Percentiles rank a stretch among this genome's conserved stretches.
phyloP scores from a whole-genome alignment of 306 rosid genomes.

The Acacia confusa region DNA sequence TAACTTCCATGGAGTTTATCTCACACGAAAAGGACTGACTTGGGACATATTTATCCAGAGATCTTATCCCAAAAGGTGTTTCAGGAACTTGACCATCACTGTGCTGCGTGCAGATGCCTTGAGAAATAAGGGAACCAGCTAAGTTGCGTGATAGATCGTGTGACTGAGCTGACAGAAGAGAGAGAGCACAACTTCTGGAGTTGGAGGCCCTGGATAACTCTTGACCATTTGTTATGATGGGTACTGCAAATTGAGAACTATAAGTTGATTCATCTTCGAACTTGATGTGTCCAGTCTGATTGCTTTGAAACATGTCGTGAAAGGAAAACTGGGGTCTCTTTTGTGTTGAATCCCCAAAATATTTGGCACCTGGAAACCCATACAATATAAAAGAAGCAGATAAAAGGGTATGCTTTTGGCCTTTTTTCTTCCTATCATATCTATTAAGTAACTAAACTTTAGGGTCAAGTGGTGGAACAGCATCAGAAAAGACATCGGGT shows the following conservation, averaged over 20 bases:
- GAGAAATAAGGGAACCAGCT: conserved; percentile 36
- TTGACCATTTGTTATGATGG: conserved; percentile 38
- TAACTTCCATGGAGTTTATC: conserved; percentile 39
- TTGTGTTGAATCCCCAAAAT: conserved; percentile 44
- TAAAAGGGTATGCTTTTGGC: background rate
- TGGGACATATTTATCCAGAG: conserved; percentile 36
- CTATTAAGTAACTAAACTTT: background rate
- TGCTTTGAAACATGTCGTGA: conserved; percentile 53
- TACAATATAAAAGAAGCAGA: conserved; percentile 18
- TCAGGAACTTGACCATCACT: conserved; percentile 39
- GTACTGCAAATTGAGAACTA: conserved; percentile 40
- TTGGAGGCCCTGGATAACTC: conserved; percentile 40
- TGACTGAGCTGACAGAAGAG: conserved; percentile 90
- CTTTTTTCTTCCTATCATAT: background rate
- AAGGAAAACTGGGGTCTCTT: conserved; percentile 52
- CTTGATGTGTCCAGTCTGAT: conserved; percentile 46
- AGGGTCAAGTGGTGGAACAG: background rate
- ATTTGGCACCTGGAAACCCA: conserved; percentile 46
- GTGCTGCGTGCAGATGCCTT: conserved; percentile 25
- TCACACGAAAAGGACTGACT: conserved; percentile 42
- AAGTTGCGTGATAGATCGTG: conserved; percentile 41
- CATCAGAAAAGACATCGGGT: background rate
- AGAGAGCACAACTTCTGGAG: conserved; percentile 63
- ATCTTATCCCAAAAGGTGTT: conserved; percentile 26
- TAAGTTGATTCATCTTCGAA: conserved; percentile 51